Evolutionary conservation across 345 rosid genomes (phyloP).

Genomic region (Camelina laxa): DNA sequence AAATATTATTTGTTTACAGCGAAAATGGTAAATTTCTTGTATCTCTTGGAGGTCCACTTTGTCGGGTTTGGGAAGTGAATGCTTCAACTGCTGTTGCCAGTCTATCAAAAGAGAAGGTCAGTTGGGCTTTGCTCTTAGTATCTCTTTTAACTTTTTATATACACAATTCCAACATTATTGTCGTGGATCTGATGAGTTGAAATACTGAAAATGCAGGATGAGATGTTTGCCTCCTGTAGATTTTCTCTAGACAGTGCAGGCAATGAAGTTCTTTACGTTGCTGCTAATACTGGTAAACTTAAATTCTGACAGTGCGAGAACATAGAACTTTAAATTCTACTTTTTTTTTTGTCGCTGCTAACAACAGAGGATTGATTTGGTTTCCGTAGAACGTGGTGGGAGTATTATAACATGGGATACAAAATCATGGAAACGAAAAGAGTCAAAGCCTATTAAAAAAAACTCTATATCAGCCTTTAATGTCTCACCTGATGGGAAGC

Average conservation of each 20-base stretch:
- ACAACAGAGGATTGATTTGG: constrained; percentile 1
- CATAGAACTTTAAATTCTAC: background rate
- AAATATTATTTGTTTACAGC: constrained; percentile 51
- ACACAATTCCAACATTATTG: constrained; percentile 1
- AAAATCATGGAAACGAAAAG: constrained; percentile 62
- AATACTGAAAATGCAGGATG: constrained; percentile 59
- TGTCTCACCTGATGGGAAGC: constrained; percentile 83
- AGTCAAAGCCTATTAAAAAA: constrained; percentile 59
- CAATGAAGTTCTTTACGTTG: constrained; percentile 61
- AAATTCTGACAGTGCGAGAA: constrained; percentile 5
- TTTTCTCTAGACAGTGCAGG: constrained; percentile 60
- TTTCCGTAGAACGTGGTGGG: constrained; percentile 60
- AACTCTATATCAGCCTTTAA: constrained; percentile 67
- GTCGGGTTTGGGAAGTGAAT: constrained; percentile 87
- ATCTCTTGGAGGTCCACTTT: constrained; percentile 75
- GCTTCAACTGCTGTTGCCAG: constrained; percentile 62
- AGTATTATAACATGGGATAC: constrained; percentile 78
- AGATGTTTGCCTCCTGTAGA: constrained; percentile 78
- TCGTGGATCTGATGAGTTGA: constrained; percentile 30
- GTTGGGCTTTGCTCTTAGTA: constrained; percentile 9
- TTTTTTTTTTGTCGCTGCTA: background rate
- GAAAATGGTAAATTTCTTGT: constrained; percentile 81
- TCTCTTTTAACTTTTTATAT: background rate
- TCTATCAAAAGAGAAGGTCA: constrained; percentile 68
- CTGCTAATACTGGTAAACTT: constrained; percentile 74